Percentiles rank a stretch among this genome's conserved stretches.
phyloP scores from a whole-genome alignment of 2,329 filamentous ascomycete genomes.

The Boeremia lycopersici region DNA sequence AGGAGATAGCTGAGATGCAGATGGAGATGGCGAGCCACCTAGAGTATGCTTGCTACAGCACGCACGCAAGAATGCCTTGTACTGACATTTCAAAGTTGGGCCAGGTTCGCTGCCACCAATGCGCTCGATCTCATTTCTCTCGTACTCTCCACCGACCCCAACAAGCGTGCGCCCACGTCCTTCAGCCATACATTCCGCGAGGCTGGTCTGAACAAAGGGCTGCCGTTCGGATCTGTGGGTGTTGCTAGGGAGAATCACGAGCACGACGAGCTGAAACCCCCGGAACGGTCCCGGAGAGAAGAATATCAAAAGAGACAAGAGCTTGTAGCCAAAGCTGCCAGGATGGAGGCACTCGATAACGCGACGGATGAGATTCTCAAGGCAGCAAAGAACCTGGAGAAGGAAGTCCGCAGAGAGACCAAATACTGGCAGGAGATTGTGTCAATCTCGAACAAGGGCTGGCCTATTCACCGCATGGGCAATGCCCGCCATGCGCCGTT shows the following conservation, averaged over 20 bases:
- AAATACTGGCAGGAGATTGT: conserved; percentile 90
- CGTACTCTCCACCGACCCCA: conserved; percentile 37
- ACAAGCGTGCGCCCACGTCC: conserved; percentile 31
- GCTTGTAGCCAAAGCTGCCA: conserved; percentile 70
- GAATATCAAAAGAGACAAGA: conserved; percentile 48
- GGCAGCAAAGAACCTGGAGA: conserved; percentile 73
- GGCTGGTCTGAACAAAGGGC: conserved; percentile 28
- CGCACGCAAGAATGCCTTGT: conserved; percentile 44
- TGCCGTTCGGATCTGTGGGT: conserved; percentile 47
- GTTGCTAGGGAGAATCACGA: conserved; percentile 32
- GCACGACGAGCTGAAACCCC: conserved; percentile 23
- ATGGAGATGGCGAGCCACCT: conserved; percentile 51
- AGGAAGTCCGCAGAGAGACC: conserved; percentile 78
- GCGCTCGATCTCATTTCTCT: conserved; percentile 43
- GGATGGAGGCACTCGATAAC: conserved; percentile 75
- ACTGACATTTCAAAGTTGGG: conserved; percentile 33
- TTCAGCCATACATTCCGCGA: conserved; percentile 39
- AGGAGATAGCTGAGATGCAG: conserved; percentile 49
- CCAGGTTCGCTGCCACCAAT: conserved; percentile 38
- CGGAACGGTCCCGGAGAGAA: conserved; percentile 41
- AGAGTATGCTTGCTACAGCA: conserved; percentile 56
- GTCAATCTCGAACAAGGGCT: conserved; percentile 80
- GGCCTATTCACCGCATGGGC: conserved; percentile 66
- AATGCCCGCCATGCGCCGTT: conserved; percentile 72
- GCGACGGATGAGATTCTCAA: conserved; percentile 75